Evolutionary conservation across 2,329 filamentous ascomycete species (phyloP), one percentile per base, ranked within the genome.

Genomic region (Talaromyces sp.): DNA sequence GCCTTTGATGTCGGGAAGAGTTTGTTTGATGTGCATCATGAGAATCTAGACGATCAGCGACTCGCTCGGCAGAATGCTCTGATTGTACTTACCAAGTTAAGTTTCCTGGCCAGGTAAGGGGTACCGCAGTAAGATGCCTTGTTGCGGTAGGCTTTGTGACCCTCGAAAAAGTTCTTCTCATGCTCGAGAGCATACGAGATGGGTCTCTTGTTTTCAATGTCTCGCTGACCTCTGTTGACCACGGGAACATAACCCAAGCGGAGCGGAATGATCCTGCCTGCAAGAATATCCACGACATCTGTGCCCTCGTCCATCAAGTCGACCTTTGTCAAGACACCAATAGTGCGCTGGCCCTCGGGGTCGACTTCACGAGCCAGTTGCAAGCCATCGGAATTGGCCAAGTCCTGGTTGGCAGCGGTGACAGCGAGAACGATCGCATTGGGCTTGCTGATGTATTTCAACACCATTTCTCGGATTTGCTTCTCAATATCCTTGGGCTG

Each of bases 21-120:
- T 99, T 81, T 99, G 93, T 80, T 99, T 99, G 82, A 99, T 99
- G 82, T 99, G 95, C 95, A 99, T 99, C 93, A 99, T 98, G 69
- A 99, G 85, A 73, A 99, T 98, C 84, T 85, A 71, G 15, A 56
- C 33, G 42, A n/a, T 25, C 27, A 59, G 39, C n/a, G 17, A 33
- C 17, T 33, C 28, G 19, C 30, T 59, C 19, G 4, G n/a, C 30
- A 32, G 25, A 55, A 15, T 15, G 33, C 15, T 10, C 17, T 22
- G 11, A 28, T 15, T 10, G 33, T 10, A 68, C 78, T 33, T 74
- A 85, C 84, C 71, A 99, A 83, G 79, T 99, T 99, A 63, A 99
- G 86, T 80, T 99, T 99, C 68, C 93, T 88, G 4, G 95, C 95
- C 63, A 99, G 83, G 73, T 99, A 99, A 4, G 95, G 95, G 3